Conservation (phyloP, 2,329 filamentous ascomycete genomes). For the Talaromyces piceae region DNA sequence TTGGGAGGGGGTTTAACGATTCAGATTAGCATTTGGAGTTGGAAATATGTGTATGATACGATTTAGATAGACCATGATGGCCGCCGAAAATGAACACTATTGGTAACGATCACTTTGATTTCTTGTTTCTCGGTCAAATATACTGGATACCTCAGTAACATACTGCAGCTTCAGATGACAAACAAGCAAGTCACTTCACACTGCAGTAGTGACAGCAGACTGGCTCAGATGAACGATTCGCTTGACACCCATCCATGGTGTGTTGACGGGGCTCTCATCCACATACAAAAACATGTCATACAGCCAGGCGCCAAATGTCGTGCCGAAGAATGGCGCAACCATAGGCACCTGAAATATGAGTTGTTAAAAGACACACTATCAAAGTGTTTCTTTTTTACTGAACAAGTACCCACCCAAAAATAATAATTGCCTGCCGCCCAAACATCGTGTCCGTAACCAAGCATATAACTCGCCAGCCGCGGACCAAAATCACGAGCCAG, state of each 20-base stretch:
- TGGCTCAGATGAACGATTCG: neutral
- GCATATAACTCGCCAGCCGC: conserved; percentile 56
- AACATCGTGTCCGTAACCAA: conserved; percentile 61
- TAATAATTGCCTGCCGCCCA: conserved; percentile 63
- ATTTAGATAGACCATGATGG: no score
- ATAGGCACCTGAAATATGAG: conserved; percentile 60
- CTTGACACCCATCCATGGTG: conserved; percentile 56
- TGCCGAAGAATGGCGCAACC: conserved; percentile 61
- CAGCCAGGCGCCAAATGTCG: conserved; percentile 55
- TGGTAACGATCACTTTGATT: no score
- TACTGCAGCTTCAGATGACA: no score
- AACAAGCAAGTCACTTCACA: neutral
- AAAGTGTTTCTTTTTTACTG: no score
- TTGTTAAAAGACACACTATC: no score
- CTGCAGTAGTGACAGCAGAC: neutral
- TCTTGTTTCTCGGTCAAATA: no score
- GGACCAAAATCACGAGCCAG: conserved; percentile 66
- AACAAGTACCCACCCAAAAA: conserved; percentile 53
- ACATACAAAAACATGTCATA: conserved; percentile 65
- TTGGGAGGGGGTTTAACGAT: neutral
- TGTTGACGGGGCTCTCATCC: conserved; percentile 63
- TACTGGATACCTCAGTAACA: no score
- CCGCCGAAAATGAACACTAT: no score
- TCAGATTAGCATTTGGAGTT: neutral
- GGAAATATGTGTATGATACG: no score